These are phyloP conservation scores for Lagenaria siceraria DNA, from an alignment of 306 rosid genomes.

Conservation along the genomic window DNA sequence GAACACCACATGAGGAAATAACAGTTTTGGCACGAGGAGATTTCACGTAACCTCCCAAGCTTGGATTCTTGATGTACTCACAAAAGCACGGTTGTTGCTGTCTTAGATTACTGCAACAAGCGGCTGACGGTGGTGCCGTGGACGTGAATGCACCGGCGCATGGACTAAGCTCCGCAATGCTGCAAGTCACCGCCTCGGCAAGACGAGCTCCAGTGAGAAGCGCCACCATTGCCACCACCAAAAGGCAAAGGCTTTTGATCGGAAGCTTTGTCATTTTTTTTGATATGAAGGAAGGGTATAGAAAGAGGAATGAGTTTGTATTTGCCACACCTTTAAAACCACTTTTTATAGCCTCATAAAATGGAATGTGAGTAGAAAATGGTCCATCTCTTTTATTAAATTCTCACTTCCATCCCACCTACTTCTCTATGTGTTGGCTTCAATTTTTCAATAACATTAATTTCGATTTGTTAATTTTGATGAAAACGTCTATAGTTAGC, in stretches of 20 bases:
- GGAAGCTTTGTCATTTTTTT: neutral
- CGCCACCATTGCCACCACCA: neutral
- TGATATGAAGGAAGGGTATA: neutral
- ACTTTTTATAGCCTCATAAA: neutral
- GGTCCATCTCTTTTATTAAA: neutral
- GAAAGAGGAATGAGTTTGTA: neutral
- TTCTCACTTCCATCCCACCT: neutral
- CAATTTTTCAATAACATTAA: neutral
- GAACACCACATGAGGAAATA: neutral
- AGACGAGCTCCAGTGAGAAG: neutral
- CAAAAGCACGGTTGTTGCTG: neutral
- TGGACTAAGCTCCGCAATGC: constrained; percentile 6
- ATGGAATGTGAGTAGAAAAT: neutral
- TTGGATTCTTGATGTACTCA: neutral
- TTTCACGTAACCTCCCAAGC: neutral
- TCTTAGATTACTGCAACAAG: constrained; percentile 31
- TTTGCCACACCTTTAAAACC: neutral
- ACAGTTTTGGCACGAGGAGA: neutral
- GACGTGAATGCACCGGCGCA: neutral
- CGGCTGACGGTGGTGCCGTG: constrained; percentile 14
- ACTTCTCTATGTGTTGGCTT: neutral
- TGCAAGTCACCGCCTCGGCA: constrained; percentile 8
- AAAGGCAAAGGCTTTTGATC: neutral
- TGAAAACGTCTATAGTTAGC: neutral
- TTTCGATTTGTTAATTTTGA: neutral